Base-by-base conservation (phyloP, 2,329 filamentous ascomycete genomes). In the Microsporum ferrugineum region DNA sequence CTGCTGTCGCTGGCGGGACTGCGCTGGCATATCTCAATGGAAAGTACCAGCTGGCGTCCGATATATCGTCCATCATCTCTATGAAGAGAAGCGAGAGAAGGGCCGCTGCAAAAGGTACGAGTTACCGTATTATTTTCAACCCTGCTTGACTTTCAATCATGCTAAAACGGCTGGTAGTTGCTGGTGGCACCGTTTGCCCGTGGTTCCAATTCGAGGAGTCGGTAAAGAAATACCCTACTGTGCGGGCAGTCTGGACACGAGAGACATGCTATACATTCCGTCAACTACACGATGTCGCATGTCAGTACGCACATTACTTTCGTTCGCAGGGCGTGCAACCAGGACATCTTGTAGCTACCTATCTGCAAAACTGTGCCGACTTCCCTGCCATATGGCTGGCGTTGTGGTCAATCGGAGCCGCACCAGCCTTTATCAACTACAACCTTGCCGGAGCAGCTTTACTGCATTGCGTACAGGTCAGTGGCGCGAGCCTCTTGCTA, bases 381-480 rank as follows among this genome's bases (percentile, higher is more conserved):
- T 88, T 88, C 65, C 67, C 87, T 6, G 82, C 87, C 57, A 80
- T 80, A 2, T 87, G 85, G 82, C 68, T 88, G 45, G 86, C 82
- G 0, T 73, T 86, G 2, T 82, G 82, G 78, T 80, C 83, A 7
- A 81, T 89, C 60, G 87, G 87, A 2, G 83, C 83, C 12, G 84
- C 84, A 0, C 87, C 87, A 0, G 86, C 87, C 0, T 80, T 87
- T 72, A 85, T 89, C 70, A 89, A 89, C 70, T 83, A 86, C 69
- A 85, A 89, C 68, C 75, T 89, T 5, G 77, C 80, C 5, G 83
- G 82, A 0, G 80, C 85, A 64, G 82, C 85, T 1, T 71, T 89
- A 64, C 67, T 88, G 53, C 86, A 89, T 71, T 88, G 85, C 60
- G 69, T 89, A 39, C 78, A 77, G 63, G 78, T 87, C 59, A 82